These are phyloP conservation scores for Lolium rigidum DNA, from an alignment of 176 grass and related monocot species.

Conservation along the genomic window DNA sequence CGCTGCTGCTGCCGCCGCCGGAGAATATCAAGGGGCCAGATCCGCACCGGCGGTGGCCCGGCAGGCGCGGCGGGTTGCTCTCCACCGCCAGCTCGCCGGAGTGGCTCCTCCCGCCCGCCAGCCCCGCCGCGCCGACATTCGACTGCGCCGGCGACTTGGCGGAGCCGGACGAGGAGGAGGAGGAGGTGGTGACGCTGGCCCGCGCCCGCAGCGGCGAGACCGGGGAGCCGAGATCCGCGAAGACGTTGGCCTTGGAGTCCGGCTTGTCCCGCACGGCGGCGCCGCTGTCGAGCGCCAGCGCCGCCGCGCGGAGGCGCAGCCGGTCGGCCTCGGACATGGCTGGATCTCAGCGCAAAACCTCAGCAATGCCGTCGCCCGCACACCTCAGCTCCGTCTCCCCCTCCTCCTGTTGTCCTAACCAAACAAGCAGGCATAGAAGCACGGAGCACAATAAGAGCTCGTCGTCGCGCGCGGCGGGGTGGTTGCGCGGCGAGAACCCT, in stretches of 20 bases:
- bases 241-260: slow-evolving; percentile 68
- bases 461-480: slow-evolving; percentile 34
- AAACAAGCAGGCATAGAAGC: slow-evolving; percentile 64
- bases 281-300: slow-evolving; percentile 46
- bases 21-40: slow-evolving; percentile 86
- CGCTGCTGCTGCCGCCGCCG: slow-evolving; percentile 52
- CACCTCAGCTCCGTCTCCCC: slow-evolving; percentile 3
- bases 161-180: slow-evolving; percentile 59
- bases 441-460: slow-evolving; percentile 45
- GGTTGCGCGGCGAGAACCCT: slow-evolving; percentile 45
- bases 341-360: slow-evolving; percentile 38
- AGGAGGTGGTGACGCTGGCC: slow-evolving; percentile 44
- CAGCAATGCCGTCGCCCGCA: slow-evolving; percentile 46
- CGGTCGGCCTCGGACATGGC: slow-evolving; percentile 56
- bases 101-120: slow-evolving; percentile 43
- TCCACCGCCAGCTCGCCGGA: slow-evolving; percentile 58
- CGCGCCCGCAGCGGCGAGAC: slow-evolving; percentile 67
- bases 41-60: slow-evolving; percentile 68
- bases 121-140: slow-evolving; percentile 29
- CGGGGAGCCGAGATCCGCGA: slow-evolving; percentile 80
- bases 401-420: slow-evolving; percentile 29
- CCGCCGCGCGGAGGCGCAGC: slow-evolving; percentile 45
- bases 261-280: slow-evolving; percentile 70
- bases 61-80: slow-evolving; percentile 35
- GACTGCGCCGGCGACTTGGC: slow-evolving; percentile 55